Base-by-base conservation (phyloP, 345 rosid genomes). In the Laguncularia racemosa region DNA sequence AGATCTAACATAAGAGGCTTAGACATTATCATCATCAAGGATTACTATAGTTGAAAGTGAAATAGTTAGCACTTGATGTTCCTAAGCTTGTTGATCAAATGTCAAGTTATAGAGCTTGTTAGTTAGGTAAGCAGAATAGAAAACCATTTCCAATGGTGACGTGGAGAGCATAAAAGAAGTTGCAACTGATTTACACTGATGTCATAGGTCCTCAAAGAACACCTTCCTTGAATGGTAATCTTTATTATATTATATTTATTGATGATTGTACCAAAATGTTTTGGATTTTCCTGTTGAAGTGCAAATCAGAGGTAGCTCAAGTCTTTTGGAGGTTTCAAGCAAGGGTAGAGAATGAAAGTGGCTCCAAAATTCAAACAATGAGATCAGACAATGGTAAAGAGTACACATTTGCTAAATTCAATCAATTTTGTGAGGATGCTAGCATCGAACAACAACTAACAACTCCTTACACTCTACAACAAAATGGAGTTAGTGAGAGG, bases 151-250 rank as follows among this genome's bases (percentile, higher is more conserved):
- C 4, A 55, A 55, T 20, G 13, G 2, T 20, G 3, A 26, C 52
- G 46, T 28, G n/a, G n/a, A 71, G 57, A 52, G 63, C 67, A 10
- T 14, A 0, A 2, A 8, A 62, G 1, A 66, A 50, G 20, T 53
- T 72, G 11, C 23, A 62, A 2, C 47, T 72, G 4, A 45, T 62
- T 11, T 65, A 62, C 44, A 18, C 28, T 12, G 50, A 65, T 45
- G 20, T 47, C 11, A 38, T 50, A 19, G 62, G 19, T 28, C 52
- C 52, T 6, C 38, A 46, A 46, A 51, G 44, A 7, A 54, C 16
- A 3, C 23, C 52, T 20, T 59, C 60, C 6, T 8, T 63, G 3
- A 51, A 21, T 21, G 67, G 58, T 14, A 68, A 16, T 26, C 44
- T 20, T 20, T 62, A 62, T 12, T 57, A 28, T 15, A 4, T 67